Conservation (phyloP, 352 stramenopile species). For the Globisporangium sylvaticum region DNA sequence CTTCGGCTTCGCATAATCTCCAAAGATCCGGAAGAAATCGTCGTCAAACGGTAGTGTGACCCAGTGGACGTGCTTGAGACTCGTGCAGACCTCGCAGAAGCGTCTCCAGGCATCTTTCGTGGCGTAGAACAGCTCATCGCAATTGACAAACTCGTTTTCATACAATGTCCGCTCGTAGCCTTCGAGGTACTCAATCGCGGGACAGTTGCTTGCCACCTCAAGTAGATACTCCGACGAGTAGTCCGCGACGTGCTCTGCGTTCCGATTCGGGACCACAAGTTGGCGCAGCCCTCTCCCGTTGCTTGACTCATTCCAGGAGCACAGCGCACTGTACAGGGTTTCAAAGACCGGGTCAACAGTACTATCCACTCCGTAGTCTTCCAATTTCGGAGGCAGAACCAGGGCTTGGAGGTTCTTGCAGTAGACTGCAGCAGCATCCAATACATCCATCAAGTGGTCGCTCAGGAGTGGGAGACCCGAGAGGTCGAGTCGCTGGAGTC, state of each 20-base stretch:
- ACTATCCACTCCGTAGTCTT: background rate
- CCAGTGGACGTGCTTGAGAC: background rate
- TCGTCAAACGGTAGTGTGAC: background rate
- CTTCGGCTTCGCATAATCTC: conserved; percentile 4
- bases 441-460: background rate
- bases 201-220: background rate
- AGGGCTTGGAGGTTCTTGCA: conserved; percentile 6
- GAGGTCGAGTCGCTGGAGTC: conserved; percentile 2
- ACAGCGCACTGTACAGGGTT: background rate
- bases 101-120: background rate
- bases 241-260: background rate
- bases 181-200: conserved; percentile 1
- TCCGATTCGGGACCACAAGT: background rate
- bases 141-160: background rate
- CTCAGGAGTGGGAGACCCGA: background rate
- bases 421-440: background rate
- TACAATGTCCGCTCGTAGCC: background rate
- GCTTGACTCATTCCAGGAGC: background rate
- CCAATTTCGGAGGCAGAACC: background rate
- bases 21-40: conserved; percentile 2
- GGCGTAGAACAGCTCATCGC: background rate
- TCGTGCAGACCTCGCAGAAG: background rate
- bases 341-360: background rate
- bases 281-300: background rate
- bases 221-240: conserved; percentile 4